Evolutionary conservation across 371 early-diverging fungal species (phyloP).

Genomic region (Rhizomucor miehei): DNA sequence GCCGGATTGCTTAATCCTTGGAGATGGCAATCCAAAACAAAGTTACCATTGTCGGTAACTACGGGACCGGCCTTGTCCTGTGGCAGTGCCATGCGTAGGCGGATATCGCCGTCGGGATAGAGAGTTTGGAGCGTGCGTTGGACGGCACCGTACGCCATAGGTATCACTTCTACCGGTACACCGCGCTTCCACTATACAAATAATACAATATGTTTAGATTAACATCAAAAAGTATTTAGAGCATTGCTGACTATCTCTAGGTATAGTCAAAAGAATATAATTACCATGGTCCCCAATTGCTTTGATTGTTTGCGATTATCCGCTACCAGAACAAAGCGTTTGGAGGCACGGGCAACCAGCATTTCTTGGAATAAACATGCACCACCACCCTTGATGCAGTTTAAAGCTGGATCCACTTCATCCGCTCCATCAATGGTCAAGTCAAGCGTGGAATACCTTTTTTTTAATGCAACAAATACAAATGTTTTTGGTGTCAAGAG

Average conservation of each 20-base stretch:
- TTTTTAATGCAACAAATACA: not conserved
- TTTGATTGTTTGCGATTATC: conserved; percentile 83
- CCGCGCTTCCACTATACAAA: conserved; percentile 70
- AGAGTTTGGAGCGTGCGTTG: conserved; percentile 1
- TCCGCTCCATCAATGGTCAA: conserved; percentile 94
- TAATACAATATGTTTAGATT: not conserved
- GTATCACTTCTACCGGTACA: conserved; percentile 88
- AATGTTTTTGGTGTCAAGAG: conserved; percentile 3
- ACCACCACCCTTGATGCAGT: conserved; percentile 94
- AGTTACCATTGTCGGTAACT: conserved; percentile 91
- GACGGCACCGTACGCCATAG: conserved; percentile 51
- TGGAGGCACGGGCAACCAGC: conserved; percentile 81
- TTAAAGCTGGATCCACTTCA: conserved; percentile 77
- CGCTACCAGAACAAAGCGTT: conserved; percentile 58
- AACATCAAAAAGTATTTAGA: not conserved
- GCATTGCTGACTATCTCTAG: not conserved
- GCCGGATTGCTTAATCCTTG: conserved; percentile 61
- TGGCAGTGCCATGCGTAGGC: conserved; percentile 12
- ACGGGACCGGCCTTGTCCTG: conserved; percentile 87
- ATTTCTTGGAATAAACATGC: conserved; percentile 92
- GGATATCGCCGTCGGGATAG: conserved; percentile 2
- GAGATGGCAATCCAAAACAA: conserved; percentile 82
- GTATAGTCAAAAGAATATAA: no score
- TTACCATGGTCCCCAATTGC: conserved; percentile 68
- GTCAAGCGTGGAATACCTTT: conserved; percentile 67